phyloP scores from a whole-genome alignment of 2,329 filamentous ascomycete genomes.

The Cercospora sesami region DNA sequence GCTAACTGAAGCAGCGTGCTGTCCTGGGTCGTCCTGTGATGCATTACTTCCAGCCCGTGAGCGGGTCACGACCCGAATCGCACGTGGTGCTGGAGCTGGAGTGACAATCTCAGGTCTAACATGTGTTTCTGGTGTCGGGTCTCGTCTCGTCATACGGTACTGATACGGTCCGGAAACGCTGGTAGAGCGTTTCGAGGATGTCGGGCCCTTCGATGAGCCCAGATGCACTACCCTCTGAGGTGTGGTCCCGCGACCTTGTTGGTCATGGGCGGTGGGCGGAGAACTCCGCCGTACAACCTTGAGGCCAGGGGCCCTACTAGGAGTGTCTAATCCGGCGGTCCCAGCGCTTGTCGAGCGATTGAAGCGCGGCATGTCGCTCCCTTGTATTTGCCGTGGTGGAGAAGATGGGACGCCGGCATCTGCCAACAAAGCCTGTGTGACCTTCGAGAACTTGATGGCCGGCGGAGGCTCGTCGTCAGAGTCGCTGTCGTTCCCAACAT shows the following conservation, averaged over 20 bases:
- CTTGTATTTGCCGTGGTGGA: conserved; percentile 50
- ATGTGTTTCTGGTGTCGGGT: conserved; percentile 36
- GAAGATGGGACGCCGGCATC: conserved; percentile 60
- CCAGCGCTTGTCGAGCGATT: conserved; percentile 33
- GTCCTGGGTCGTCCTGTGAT: conserved; percentile 37
- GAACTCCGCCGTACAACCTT: conserved; percentile 41
- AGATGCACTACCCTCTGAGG: conserved; percentile 41
- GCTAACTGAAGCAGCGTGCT: conserved; percentile 32
- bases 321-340: conserved; percentile 38
- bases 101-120: conserved; percentile 38
- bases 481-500: conserved; percentile 74
- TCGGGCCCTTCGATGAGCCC: conserved; percentile 30
- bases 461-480: conserved; percentile 89
- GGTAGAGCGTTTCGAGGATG: conserved; percentile 37
- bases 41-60: conserved; percentile 38
- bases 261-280: conserved; percentile 27
- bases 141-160: conserved; percentile 32
- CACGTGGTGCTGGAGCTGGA: conserved; percentile 39
- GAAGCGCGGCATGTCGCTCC: conserved; percentile 34
- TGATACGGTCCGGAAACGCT: conserved; percentile 39
- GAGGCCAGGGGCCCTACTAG: conserved; percentile 39
- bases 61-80: conserved; percentile 32
- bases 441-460: conserved; percentile 89
- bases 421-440: conserved; percentile 79
- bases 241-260: conserved; percentile 31